phyloP scores from a whole-genome alignment of 345 rosid species.

The Euphorbia peplus region DNA sequence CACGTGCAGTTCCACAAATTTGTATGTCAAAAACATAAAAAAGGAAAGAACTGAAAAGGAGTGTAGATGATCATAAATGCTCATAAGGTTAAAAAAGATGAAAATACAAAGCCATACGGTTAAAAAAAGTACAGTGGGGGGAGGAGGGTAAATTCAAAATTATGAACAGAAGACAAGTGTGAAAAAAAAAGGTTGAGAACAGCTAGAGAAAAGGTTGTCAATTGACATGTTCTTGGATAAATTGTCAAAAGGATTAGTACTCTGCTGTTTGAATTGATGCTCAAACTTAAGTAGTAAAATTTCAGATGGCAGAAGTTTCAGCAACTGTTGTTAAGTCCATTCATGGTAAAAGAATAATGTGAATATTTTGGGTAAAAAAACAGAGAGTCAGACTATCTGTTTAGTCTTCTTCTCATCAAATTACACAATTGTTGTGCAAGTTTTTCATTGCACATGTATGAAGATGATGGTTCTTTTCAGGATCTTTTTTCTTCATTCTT shows the following conservation, averaged over 20 bases:
- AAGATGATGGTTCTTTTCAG: background rate
- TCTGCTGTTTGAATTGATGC: conserved; percentile 11
- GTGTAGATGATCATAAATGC: background rate
- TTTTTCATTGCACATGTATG: background rate
- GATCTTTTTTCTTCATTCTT: too few species aligned
- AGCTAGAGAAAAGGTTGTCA: conserved; percentile 15
- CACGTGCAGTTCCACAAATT: too few species aligned
- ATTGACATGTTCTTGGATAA: conserved; percentile 11
- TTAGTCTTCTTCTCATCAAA: background rate
- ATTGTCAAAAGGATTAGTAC: conserved; percentile 29
- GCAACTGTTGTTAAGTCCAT: background rate
- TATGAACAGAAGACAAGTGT: background rate
- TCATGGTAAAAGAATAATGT: background rate
- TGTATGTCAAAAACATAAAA: too few species aligned
- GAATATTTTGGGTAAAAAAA: background rate
- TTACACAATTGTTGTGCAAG: background rate
- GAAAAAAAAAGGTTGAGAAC: conserved; percentile 25
- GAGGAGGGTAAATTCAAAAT: background rate
- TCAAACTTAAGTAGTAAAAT: conserved; percentile 13
- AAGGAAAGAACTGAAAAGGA: background rate
- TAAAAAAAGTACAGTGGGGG: conserved; percentile 13
- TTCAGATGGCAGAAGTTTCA: background rate
- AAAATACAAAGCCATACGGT: background rate
- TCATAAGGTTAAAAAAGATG: conserved; percentile 9
- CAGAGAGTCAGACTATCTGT: background rate